A percentile compares a stretch with the other conserved stretches of the same genome.
Evolutionary conservation across 768 basidiomycete species (phyloP).

Genomic region (Boletus rubropictus): DNA sequence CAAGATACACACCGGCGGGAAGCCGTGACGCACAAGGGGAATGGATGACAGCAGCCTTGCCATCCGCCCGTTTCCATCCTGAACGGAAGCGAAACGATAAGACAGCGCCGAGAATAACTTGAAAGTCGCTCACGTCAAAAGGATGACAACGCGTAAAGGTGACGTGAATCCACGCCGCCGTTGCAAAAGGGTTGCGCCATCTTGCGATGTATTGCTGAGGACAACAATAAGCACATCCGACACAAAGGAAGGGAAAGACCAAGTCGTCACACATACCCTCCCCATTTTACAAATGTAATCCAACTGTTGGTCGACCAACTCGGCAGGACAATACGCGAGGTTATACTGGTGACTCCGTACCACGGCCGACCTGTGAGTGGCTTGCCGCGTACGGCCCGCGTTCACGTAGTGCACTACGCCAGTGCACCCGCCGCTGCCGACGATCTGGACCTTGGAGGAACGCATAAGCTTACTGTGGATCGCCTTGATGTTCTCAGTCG

Average conservation of each 20-base stretch:
- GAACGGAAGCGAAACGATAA: not conserved
- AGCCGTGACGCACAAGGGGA: slow-evolving; percentile 30
- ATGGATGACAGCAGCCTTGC: slow-evolving; percentile 32
- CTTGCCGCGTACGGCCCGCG: slow-evolving; percentile 26
- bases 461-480: slow-evolving; percentile 29
- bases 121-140: slow-evolving; percentile 25
- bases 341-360: slow-evolving; percentile 31
- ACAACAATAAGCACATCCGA: not conserved
- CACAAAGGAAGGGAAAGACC: not conserved
- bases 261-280: slow-evolving; percentile 15
- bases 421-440: slow-evolving; percentile 6
- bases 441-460: slow-evolving; percentile 27
- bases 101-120: not conserved
- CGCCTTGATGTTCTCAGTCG: slow-evolving; percentile 26
- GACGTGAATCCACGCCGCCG: slow-evolving; percentile 33
- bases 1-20: slow-evolving; percentile 28
- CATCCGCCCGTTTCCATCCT: slow-evolving; percentile 35
- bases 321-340: slow-evolving; percentile 29
- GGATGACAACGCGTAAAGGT: slow-evolving; percentile 33
- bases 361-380: slow-evolving; percentile 27
- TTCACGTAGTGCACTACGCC: slow-evolving; percentile 25
- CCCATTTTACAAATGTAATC: slow-evolving; percentile 34
- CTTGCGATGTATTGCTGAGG: slow-evolving; percentile 33
- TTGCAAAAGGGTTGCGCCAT: slow-evolving; percentile 35
- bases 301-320: slow-evolving; percentile 28